These are phyloP conservation scores for Fimicolochytrium jonesii DNA, from an alignment of 192 early-diverging fungal species.

Conservation along the genomic window DNA sequence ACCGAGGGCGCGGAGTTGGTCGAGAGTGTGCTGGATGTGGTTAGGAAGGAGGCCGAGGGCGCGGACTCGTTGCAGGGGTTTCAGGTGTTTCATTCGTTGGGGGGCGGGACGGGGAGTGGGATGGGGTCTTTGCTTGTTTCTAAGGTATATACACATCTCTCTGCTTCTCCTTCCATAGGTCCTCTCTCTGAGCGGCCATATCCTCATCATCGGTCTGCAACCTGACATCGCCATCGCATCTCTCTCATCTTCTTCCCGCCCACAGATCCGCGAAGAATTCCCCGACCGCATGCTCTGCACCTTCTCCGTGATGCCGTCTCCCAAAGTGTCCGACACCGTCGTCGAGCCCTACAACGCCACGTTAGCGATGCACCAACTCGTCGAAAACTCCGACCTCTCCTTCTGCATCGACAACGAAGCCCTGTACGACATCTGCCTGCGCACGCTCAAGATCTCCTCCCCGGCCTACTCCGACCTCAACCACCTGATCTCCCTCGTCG, in stretches of 20 bases:
- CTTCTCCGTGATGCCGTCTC: constrained; percentile 94
- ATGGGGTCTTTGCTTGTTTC: constrained; percentile 94
- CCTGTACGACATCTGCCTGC: constrained; percentile 97
- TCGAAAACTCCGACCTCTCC: constrained; percentile 97
- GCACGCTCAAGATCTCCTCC: constrained; percentile 89
- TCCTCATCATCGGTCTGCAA: no score
- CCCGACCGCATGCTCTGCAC: constrained; percentile 98
- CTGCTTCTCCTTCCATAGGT: no score
- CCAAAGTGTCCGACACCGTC: constrained; percentile 97
- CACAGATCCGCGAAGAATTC: constrained; percentile 89
- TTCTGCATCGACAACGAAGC: constrained; percentile 99
- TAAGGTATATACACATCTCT: no score
- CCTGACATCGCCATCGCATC: no score
- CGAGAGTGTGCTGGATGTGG: constrained; percentile 90
- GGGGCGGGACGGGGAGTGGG: constrained; percentile 95
- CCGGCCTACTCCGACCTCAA: constrained; percentile 94
- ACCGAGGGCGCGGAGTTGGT: constrained; percentile 98
- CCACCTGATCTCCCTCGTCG: constrained; percentile 90
- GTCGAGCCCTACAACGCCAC: constrained; percentile 99
- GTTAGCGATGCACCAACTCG: constrained; percentile 95
- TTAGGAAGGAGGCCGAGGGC: constrained; percentile 94
- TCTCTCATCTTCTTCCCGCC: neutral
- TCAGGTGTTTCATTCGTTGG: constrained; percentile 96
- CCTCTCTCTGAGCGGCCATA: no score
- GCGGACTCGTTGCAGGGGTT: constrained; percentile 98